Base-by-base conservation (phyloP, 2,329 filamentous ascomycete genomes). In the Cladosporium sp. region DNA sequence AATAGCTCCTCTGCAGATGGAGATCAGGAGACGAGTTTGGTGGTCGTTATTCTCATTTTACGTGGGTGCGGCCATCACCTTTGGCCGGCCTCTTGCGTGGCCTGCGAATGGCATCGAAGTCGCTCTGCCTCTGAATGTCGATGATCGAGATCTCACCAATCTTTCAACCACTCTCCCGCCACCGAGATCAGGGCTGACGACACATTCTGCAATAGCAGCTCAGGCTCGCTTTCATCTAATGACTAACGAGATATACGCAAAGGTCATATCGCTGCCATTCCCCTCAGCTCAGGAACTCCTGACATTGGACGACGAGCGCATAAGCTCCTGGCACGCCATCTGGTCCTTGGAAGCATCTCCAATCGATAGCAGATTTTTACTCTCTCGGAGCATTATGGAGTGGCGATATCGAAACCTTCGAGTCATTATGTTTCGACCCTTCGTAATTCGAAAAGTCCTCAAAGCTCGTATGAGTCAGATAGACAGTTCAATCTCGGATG, bases 31-130 rank as follows among this genome's bases (percentile, higher is more conserved):
- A 18, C 58, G 68, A 19, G 62, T 70, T 1, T 70, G 68, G 65
- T 70, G 68, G 67, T 61, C 58, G 3, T 56, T 70, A 2, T 76
- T 71, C 53, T 71, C 74, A 9, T 76, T 78, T 56, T 72, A 74
- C 49, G 72, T 71, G 14, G 76, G 76, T n/a, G 75, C 75, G 11
- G 72, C 72, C 19, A 73, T 77, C 48, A 78, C 76, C 0, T 77
- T 77, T 56, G 73, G 74, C 18, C 69, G 76, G 33, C 75, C 76
- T 0, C 67, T 77, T 46, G 67, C 73, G 16, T 68, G 74, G 49
- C 74, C 74, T 3, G 68, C 71, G 37, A 68, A 72, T 11, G 70
- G 69, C 41, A 70, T 75, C 0, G 74, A 76, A 46, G 72, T 71
- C 10, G 61, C 66, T 1, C 58, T 74, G 2, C 73, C 74, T 0